These are phyloP conservation scores for Carnegiea gigantea DNA, from an alignment of 179 eudicot species.

Conservation along the genomic window DNA sequence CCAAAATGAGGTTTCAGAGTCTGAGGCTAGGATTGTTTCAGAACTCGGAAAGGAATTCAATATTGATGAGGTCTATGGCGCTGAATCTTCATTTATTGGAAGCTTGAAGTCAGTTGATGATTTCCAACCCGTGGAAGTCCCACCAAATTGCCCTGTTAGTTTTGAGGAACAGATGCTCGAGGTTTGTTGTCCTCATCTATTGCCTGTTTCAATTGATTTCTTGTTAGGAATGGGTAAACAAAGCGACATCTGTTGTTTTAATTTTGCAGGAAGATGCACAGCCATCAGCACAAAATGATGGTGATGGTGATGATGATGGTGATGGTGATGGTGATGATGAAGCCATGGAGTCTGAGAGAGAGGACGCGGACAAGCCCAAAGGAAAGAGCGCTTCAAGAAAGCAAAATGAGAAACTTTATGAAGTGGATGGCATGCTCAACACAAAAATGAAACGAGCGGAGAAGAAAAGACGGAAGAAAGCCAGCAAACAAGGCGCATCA, in stretches of 20 bases:
- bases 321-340: constrained; percentile 34
- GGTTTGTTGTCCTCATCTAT: constrained; percentile 42
- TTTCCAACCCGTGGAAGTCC: constrained; percentile 75
- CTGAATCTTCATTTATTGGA: constrained; percentile 79
- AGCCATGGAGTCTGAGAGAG: constrained; percentile 52
- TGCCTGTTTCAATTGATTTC: neutral
- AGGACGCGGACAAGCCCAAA: constrained; percentile 35
- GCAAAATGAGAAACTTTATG: constrained; percentile 77
- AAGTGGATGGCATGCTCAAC: constrained; percentile 78
- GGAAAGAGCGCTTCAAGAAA: constrained; percentile 44
- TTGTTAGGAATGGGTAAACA: neutral
- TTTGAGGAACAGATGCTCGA: constrained; percentile 75
- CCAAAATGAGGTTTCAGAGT: constrained; percentile 55
- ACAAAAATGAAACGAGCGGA: constrained; percentile 64
- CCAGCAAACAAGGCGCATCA: constrained; percentile 38
- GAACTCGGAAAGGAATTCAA: constrained; percentile 88
- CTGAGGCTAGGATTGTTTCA: constrained; percentile 70
- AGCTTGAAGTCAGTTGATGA: constrained; percentile 76
- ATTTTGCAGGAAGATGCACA: constrained; percentile 43
- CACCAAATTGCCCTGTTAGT: constrained; percentile 58
- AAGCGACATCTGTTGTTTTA: too few relatives aligned
- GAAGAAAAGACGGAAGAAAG: constrained; percentile 70
- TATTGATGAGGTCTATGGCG: constrained; percentile 73
- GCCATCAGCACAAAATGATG: constrained; percentile 26
- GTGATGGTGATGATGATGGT: constrained; percentile 33